Evolutionary conservation across 306 rosid species (phyloP).

Genomic region (Ochetophila trinervis): DNA sequence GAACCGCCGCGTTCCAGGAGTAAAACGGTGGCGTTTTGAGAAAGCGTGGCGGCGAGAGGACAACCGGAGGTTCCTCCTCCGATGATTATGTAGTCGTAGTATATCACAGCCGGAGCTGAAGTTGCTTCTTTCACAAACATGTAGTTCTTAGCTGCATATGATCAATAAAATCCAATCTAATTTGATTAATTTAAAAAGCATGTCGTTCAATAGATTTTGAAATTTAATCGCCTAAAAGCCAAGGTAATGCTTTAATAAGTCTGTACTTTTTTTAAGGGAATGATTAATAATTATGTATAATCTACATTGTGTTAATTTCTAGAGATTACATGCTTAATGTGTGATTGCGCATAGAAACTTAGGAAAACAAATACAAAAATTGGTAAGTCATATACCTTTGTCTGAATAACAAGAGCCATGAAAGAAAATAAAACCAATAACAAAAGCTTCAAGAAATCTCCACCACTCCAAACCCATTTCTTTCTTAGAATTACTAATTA

Average conservation of each 20-base stretch:
- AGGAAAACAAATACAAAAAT: neutral
- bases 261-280: too few relatives aligned
- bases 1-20: conserved; percentile 80
- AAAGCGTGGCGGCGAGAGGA: conserved; percentile 77
- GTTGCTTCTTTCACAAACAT: conserved; percentile 53
- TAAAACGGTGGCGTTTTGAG: conserved; percentile 49
- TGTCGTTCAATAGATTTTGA: too few relatives aligned
- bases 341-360: neutral
- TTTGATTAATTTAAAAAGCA: too few relatives aligned
- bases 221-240: too few relatives aligned
- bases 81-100: conserved; percentile 62
- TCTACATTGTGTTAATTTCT: too few relatives aligned
- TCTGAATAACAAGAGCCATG: conserved; percentile 30
- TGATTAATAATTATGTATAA: too few relatives aligned
- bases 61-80: conserved; percentile 90
- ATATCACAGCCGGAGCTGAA: conserved; percentile 36
- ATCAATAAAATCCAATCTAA: too few relatives aligned
- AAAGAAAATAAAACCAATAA: conserved; percentile 37
- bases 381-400: neutral
- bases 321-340: too few relatives aligned
- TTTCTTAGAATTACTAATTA: too few relatives aligned
- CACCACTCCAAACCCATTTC: too few relatives aligned
- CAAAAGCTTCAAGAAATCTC: conserved; percentile 24
- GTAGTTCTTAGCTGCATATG: conserved; percentile 35
- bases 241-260: too few relatives aligned